Base-by-base conservation (phyloP, 768 basidiomycete species). In the Pleurotus djamor region DNA sequence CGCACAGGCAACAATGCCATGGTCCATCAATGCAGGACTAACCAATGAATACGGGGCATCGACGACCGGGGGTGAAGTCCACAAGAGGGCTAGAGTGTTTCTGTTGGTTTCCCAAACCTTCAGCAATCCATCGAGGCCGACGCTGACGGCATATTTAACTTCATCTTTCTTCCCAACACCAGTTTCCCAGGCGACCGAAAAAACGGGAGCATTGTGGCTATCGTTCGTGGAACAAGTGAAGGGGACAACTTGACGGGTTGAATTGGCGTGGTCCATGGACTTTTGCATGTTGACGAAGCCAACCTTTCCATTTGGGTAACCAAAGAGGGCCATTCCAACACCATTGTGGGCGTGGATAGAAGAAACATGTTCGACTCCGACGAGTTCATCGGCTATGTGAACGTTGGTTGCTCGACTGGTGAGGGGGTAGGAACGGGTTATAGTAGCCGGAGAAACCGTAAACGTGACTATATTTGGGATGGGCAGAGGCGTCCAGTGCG, bases 381-480 rank as follows among this genome's bases (percentile, higher is more conserved):
- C 79, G 61, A 92, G 88, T 65, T 92, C 89, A 10, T 82, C 81
- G 63, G 91, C 91, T 3, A 88, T 89, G 64, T 92, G 91, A 3
- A 87, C 88, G 54, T 84, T 79, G 2, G 87, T 86, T 14, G 84
- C 57, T 13, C 48, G 35, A n/a, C 89, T 90, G 2, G 77, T 86
- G 32, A 91, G 74, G 0, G 90, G 88, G 35, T 85, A 67, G 9
- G 91, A 92, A 34, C 92, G 88, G 0, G 88, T 78, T 36, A 92
- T 85, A 58, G 89, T 76, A 16, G 90, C 92, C 13, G 87, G 91
- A 0, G 85, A 79, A 0, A 85, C 76, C 47, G 94, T 73, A 32
- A 93, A 76, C 6, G 80, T 80, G 9, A 17, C 38, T 10, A 56
- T 56, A 32, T 44, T 56, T 28, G 54, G 54, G 12, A 56, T 44